A percentile compares a stretch with the other conserved stretches of the same genome.
phyloP scores from a whole-genome alignment of 331 rosid genomes.

The Quercus tomentella region DNA sequence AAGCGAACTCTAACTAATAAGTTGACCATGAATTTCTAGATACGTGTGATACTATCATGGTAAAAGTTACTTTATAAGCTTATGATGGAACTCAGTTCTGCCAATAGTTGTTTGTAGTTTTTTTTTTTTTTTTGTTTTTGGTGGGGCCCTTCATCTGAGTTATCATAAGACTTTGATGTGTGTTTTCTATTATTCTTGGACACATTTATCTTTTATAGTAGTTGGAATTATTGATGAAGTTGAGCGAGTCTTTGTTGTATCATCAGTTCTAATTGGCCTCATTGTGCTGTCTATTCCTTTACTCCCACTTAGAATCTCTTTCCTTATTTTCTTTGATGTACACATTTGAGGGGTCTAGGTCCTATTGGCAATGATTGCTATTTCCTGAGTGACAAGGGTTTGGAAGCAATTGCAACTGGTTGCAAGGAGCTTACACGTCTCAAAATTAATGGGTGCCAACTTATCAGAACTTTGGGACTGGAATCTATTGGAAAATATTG shows the following conservation, averaged over 20 bases:
- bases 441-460: constrained; percentile 91
- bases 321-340: not conserved
- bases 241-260: not conserved
- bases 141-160: not conserved
- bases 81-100: not conserved
- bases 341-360: constrained; percentile 59
- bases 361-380: constrained; percentile 81
- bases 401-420: constrained; percentile 77
- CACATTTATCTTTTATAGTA: not conserved
- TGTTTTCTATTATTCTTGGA: not conserved
- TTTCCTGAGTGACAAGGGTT: constrained; percentile 78
- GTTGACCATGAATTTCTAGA: not conserved
- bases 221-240: not conserved
- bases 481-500: constrained; percentile 84
- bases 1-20: not conserved
- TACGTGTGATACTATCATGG: not conserved
- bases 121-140: not conserved
- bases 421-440: constrained; percentile 39
- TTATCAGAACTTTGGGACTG: constrained; percentile 74
- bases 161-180: not conserved
- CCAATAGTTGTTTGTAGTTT: not conserved
- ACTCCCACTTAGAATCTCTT: constrained; percentile 1
- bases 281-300: not conserved
- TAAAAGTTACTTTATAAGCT: not conserved
- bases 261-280: not conserved